A percentile compares a stretch with the other conserved stretches of the same genome.
These are phyloP conservation scores for Boechera divaricarpa DNA, from an alignment of 345 rosid genomes.

Conservation along the genomic window DNA sequence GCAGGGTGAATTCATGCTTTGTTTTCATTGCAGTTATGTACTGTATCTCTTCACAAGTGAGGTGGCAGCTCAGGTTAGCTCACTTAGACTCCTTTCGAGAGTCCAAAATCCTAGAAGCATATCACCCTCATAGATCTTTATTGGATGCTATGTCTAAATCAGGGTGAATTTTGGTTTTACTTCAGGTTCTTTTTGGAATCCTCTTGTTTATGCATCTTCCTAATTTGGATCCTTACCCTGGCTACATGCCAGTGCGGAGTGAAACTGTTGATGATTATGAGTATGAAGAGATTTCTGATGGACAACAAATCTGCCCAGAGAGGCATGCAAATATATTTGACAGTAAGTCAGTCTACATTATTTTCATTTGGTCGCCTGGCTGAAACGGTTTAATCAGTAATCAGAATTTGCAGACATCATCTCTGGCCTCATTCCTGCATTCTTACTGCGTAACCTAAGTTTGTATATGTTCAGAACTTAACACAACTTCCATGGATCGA, in stretches of 20 bases:
- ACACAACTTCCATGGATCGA: not conserved
- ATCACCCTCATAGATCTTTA: not conserved
- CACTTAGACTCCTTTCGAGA: slow-evolving; percentile 30
- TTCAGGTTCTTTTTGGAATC: slow-evolving; percentile 82
- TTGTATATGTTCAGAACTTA: slow-evolving; percentile 11
- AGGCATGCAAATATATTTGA: slow-evolving; percentile 72
- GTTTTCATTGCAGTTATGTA: slow-evolving; percentile 62
- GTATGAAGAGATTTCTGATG: slow-evolving; percentile 90
- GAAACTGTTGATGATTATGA: slow-evolving; percentile 70
- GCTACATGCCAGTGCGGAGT: slow-evolving; percentile 68
- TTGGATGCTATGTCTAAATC: slow-evolving; percentile 21
- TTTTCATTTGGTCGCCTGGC: slow-evolving; percentile 15
- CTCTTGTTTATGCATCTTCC: slow-evolving; percentile 82
- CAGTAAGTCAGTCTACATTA: slow-evolving; percentile 54
- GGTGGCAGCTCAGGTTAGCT: slow-evolving; percentile 85
- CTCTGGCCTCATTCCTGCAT: slow-evolving; percentile 22
- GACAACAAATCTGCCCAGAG: slow-evolving; percentile 90
- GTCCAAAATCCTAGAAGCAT: slow-evolving; percentile 11
- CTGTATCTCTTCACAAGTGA: slow-evolving; percentile 79
- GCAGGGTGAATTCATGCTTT: slow-evolving; percentile 43
- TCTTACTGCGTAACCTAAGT: slow-evolving; percentile 19
- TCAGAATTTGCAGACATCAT: slow-evolving; percentile 19
- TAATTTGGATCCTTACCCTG: slow-evolving; percentile 89
- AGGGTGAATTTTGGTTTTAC: slow-evolving; percentile 30
- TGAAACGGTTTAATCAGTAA: slow-evolving; percentile 12